Percentiles rank a stretch among this genome's conserved stretches.
These are phyloP conservation scores for Podaxis sp. DNA, from an alignment of 768 basidiomycete genomes.

Conservation along the genomic window DNA sequence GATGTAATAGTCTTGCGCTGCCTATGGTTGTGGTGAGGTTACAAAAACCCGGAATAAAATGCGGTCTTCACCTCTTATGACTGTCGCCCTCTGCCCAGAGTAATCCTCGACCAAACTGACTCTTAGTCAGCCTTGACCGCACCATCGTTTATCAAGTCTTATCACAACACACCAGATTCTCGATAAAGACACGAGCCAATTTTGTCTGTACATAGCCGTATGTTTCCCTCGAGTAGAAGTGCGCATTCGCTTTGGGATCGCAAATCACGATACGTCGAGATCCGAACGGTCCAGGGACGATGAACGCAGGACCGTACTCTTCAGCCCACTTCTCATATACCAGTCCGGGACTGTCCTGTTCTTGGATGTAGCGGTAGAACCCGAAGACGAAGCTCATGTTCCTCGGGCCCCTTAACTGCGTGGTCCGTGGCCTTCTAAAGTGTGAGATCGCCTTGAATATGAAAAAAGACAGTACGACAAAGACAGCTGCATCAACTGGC, in stretches of 20 bases:
- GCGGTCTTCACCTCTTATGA: constrained; percentile 38
- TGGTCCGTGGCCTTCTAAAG: constrained; percentile 20
- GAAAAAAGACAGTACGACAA: neutral
- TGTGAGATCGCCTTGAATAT: neutral
- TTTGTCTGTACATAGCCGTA: constrained; percentile 44
- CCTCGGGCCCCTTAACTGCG: constrained; percentile 42
- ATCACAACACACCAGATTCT: constrained; percentile 33
- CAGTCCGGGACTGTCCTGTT: constrained; percentile 27
- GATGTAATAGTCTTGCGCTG: constrained; percentile 52
- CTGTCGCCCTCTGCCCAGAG: constrained; percentile 45
- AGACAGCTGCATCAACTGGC: neutral
- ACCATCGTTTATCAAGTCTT: neutral
- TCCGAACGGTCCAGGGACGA: constrained; percentile 38
- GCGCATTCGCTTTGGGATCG: constrained; percentile 51
- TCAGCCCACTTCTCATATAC: constrained; percentile 47
- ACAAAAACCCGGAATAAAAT: neutral
- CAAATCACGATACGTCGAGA: constrained; percentile 34
- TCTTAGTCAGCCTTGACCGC: neutral
- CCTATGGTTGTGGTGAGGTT: constrained; percentile 21
- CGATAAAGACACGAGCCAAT: constrained; percentile 33
- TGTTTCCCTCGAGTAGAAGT: constrained; percentile 51
- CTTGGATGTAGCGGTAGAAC: constrained; percentile 26
- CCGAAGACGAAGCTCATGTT: constrained; percentile 45
- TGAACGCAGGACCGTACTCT: constrained; percentile 47
- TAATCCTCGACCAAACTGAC: constrained; percentile 40